Base-by-base conservation (phyloP, 306 rosid species). In the Fragaria ananassa region DNA sequence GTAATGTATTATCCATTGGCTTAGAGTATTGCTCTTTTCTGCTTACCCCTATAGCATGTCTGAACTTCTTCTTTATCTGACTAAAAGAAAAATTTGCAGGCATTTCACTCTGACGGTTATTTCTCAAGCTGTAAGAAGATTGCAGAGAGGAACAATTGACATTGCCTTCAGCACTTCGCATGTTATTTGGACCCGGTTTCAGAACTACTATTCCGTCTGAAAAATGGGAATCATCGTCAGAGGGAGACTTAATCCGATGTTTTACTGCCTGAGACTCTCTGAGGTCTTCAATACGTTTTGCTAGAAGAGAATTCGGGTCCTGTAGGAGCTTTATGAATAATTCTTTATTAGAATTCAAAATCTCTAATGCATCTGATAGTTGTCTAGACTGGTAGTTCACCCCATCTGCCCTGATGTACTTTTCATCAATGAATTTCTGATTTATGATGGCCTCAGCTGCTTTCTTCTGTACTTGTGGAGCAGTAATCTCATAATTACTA, bases 271-370 rank as follows among this genome's bases (percentile, higher is more conserved):
- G 87, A 76, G 90, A 76, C 61, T 83, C 86, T 42, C 51, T 75
- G 4, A 77, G 73, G 77, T 84, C 85, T 58, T 88, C 85, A 7
- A 88, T 85, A 81, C 82, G 88, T 79, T 91, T 91, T 21, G 82
- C 93, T 71, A 89, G 39, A 72, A 90, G 68, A 74, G 97, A 90
- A 76, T 84, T 86, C 4, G 96, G 96, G 74, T 94, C 97, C 62
- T 90, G 90, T 61, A 90, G 82, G 82, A 90, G 89, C 73, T 87
- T 84, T 51, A 83, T 45, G 78, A 91, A 88, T 60, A 91, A 81
- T 29, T 91, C 91, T 85, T 85, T 90, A 83, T 94, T 94, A 14
- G 91, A 86, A 78, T 86, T 82, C 80, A 87, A 86, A 80, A 88
- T 85, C 78, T 89, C 87, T 67, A 90, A 81, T 25, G 93, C 94